Conservation (phyloP, 1,284 basidiomycete genomes). For the Meripilus lineatus region DNA sequence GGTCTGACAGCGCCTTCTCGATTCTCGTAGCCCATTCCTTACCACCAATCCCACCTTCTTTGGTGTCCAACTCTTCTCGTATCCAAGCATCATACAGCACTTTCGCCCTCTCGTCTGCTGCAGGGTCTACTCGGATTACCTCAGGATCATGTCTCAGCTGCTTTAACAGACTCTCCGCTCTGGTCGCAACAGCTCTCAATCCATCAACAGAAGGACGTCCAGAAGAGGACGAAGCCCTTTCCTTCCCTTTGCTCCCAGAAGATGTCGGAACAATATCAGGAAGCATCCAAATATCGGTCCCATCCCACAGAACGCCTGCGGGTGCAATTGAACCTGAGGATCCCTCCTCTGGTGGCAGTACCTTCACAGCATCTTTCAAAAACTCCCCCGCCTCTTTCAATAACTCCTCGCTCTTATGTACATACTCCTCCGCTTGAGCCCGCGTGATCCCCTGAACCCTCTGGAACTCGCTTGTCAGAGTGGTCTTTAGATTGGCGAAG, state of each 20-base stretch:
- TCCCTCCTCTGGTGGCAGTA: constrained; percentile 74
- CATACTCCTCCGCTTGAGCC: constrained; percentile 80
- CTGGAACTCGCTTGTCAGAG: constrained; percentile 66
- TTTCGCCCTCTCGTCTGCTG: constrained; percentile 48
- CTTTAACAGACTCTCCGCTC: constrained; percentile 75
- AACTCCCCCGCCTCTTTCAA: constrained; percentile 73
- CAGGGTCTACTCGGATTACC: constrained; percentile 76
- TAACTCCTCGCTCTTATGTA: constrained; percentile 71
- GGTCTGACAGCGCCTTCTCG: constrained; percentile 43
- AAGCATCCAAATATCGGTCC: constrained; percentile 76
- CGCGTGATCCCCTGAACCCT: constrained; percentile 68
- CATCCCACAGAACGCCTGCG: constrained; percentile 67
- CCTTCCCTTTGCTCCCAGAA: constrained; percentile 37
- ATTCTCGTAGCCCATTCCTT: constrained; percentile 51
- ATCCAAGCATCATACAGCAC: constrained; percentile 64
- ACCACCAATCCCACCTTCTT: constrained; percentile 54
- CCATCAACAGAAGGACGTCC: constrained; percentile 29
- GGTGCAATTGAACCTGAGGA: constrained; percentile 24
- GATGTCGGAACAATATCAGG: constrained; percentile 34
- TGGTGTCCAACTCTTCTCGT: constrained; percentile 41
- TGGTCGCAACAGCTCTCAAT: constrained; percentile 55
- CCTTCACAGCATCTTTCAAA: constrained; percentile 81
- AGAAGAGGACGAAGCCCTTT: constrained; percentile 15
- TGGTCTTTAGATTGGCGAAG: constrained; percentile 58
- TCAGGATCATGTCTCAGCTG: constrained; percentile 73